Conservation (phyloP, 352 stramenopile species). For the Thraustochytrium sp. region DNA sequence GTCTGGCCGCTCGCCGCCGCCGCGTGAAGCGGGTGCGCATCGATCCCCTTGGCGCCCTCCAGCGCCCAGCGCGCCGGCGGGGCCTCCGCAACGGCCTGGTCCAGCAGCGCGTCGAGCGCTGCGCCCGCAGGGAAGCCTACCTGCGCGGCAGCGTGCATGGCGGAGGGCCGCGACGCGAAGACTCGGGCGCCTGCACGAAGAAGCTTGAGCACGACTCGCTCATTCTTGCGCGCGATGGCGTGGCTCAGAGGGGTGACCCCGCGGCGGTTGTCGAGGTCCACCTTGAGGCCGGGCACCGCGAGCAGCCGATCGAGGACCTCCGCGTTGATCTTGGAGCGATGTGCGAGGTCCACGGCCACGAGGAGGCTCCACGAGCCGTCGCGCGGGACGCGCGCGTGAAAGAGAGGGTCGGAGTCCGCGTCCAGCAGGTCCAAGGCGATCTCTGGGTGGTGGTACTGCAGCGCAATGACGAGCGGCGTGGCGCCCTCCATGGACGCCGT, state of each 20-base stretch:
- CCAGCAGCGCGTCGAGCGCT: not conserved
- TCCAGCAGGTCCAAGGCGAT: not conserved
- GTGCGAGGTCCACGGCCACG: not conserved
- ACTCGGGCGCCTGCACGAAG: not conserved
- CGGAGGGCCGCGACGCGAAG: not conserved
- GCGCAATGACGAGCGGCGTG: conserved; percentile 32
- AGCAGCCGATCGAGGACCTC: not conserved
- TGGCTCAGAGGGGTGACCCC: not conserved
- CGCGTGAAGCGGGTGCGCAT: not conserved
- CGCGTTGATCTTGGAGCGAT: not conserved
- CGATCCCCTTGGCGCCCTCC: not conserved
- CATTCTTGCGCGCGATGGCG: not conserved
- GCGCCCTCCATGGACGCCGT: conserved; percentile 21
- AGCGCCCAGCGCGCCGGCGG: not conserved
- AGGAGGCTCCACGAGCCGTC: conserved; percentile 29
- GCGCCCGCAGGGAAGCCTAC: not conserved
- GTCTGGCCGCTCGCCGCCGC: conserved; percentile 2
- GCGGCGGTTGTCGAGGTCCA: not conserved
- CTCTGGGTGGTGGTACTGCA: conserved; percentile 24
- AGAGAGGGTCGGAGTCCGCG: not conserved
- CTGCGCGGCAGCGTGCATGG: not conserved
- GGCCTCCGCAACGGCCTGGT: not conserved
- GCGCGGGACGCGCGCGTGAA: conserved; percentile 3
- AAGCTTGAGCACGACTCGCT: not conserved
- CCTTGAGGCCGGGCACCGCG: not conserved